Evolutionary conservation across 1,139 yeast species (phyloP), one percentile per base, ranked within the genome.

Genomic region (Suhomyces anneliseae): DNA sequence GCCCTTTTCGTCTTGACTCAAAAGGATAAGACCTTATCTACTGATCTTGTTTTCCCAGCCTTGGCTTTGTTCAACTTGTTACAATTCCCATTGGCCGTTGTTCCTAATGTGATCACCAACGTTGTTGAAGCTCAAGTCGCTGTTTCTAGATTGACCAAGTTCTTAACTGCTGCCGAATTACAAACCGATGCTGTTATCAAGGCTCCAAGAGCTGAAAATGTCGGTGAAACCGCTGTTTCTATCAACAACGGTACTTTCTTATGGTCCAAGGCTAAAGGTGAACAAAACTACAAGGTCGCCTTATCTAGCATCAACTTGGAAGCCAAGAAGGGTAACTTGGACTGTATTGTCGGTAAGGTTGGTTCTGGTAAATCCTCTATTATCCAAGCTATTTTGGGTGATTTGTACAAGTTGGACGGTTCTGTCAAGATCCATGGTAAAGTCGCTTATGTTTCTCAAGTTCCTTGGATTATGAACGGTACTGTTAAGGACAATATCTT

Each of bases 11-110:
- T 90, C 11, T 68, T 75, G 49, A 72, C 82, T 39, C 82, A 84
- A 55, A 74, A 73, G 46, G 79, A 81, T 48, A 74, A 66, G 48
- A 90, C 96, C 39, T 78, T 93, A 60, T 80, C 95, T 1, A 90
- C 97, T 10, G 98, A 93, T 58, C 78, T 92, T 57, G 97, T 93
- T 9, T 93, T 93, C 80, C 97, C 99, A 11, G 96, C 98, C 1
- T 76, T 93, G 54, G 80, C 97, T 1, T 76, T 93, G 54, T 87
- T 87, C 70, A 93, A 92, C 64, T 73, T 93, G 61, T 77, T 93
- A 51, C 79, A 87, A 2, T 93, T 95, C 81, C 99, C 99, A 44
- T 77, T 93, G 55, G 93, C 96, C n/a, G 87, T 90, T 37, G 78
- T 93, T 52, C 99, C 99, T 40, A 89, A 84, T 82, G 95, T 93